Conservation (phyloP, 139 green algal genomes). For the Chlamydomonas asymmetrica region DNA sequence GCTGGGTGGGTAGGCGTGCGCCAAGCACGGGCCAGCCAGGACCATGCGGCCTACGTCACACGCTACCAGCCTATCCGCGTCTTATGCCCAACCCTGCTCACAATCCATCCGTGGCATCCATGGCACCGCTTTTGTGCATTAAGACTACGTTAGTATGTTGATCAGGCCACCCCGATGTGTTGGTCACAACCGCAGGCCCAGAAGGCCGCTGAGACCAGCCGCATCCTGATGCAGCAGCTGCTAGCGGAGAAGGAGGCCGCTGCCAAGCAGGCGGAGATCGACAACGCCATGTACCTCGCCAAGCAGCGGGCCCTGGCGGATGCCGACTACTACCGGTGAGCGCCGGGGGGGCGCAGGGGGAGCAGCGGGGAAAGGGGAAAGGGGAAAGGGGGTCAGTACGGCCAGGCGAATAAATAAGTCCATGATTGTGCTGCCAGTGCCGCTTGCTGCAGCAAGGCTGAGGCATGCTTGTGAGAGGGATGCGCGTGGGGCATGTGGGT, state of each 20-base stretch:
- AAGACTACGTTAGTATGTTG: no score
- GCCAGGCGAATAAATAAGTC: not conserved
- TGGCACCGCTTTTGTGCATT: no score
- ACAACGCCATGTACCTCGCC: constrained; percentile 48
- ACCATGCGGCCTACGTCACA: no score
- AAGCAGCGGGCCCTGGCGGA: constrained; percentile 41
- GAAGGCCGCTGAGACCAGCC: constrained; percentile 50
- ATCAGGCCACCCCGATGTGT: no score
- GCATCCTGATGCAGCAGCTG: constrained; percentile 45
- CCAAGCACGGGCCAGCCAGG: no score
- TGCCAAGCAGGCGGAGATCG: constrained; percentile 39
- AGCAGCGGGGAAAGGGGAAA: not conserved
- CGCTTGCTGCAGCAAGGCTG: not conserved
- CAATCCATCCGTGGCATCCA: no score
- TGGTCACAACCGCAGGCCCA: no score
- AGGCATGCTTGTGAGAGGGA: not conserved
- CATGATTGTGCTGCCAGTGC: not conserved
- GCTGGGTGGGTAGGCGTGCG: no score
- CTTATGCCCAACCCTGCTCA: no score
- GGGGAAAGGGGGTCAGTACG: not conserved
- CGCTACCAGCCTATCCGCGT: no score
- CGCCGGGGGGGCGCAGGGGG: not conserved
- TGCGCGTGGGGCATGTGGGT: not conserved
- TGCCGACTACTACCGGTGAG: constrained; percentile 42
- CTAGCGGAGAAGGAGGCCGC: constrained; percentile 52